A percentile compares a stretch with the other conserved stretches of the same genome.
Conservation (phyloP, 1,284 basidiomycete species). For the Bjerkandera adusta region DNA sequence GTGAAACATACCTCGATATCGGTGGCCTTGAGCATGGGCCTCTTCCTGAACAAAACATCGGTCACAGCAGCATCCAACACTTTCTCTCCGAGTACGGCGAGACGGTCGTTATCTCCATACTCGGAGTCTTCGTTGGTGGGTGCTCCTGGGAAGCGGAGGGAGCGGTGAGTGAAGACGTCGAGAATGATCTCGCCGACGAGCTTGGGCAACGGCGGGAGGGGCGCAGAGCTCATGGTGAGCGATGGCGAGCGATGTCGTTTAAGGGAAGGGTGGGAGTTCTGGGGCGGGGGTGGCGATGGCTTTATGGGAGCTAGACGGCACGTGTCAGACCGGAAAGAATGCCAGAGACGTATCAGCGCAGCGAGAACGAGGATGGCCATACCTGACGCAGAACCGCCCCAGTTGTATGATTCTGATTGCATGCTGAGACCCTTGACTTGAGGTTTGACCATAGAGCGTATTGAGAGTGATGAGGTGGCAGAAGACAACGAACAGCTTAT, state of each 20-base stretch:
- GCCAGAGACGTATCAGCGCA: not conserved
- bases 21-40: slow-evolving; percentile 47
- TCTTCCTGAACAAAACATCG: slow-evolving; percentile 47
- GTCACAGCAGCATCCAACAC: slow-evolving; percentile 52
- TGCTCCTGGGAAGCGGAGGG: slow-evolving; percentile 47
- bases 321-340: slow-evolving; percentile 24
- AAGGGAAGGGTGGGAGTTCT: slow-evolving; percentile 16
- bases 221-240: slow-evolving; percentile 24
- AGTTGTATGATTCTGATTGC: slow-evolving; percentile 23
- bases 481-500: slow-evolving; percentile 11
- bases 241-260: slow-evolving; percentile 29
- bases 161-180: slow-evolving; percentile 66
- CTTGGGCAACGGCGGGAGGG: slow-evolving; percentile 37
- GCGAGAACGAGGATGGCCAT: slow-evolving; percentile 4
- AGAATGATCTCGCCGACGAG: slow-evolving; percentile 53
- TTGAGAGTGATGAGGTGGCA: slow-evolving; percentile 4
- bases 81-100: slow-evolving; percentile 51
- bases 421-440: slow-evolving; percentile 25
- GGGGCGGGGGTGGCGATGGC: slow-evolving; percentile 13
- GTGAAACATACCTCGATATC: slow-evolving; percentile 48
- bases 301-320: slow-evolving; percentile 24
- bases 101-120: slow-evolving; percentile 57
- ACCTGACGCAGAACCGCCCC: slow-evolving; percentile 19
- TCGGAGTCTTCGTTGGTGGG: slow-evolving; percentile 36
- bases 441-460: slow-evolving; percentile 22